Evolutionary conservation across 176 grass and related monocot species (phyloP).

Genomic region (Carex littledalei): DNA sequence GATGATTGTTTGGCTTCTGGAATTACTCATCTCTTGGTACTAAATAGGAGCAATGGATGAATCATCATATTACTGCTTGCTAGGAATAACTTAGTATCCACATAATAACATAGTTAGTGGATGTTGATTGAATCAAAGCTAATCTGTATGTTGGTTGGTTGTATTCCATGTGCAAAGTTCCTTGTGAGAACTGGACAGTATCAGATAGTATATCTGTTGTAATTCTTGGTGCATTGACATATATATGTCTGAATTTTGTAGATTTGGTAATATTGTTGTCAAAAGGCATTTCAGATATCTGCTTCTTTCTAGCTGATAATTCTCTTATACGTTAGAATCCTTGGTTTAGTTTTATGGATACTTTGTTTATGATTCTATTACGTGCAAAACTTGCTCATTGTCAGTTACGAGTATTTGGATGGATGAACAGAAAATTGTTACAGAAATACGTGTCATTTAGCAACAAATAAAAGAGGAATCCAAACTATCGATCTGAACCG

Average conservation of each 20-base stretch:
- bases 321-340: background rate
- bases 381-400: background rate
- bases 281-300: background rate
- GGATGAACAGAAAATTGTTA: background rate
- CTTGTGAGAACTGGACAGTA: background rate
- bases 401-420: background rate
- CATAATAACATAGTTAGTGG: conserved; percentile 15
- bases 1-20: conserved; percentile 14
- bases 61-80: conserved; percentile 14
- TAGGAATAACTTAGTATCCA: conserved; percentile 17
- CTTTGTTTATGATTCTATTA: background rate
- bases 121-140: conserved; percentile 14
- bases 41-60: conserved; percentile 17
- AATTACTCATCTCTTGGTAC: background rate
- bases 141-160: conserved; percentile 15
- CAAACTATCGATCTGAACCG: no score
- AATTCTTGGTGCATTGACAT: background rate
- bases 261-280: background rate
- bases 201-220: conserved; percentile 10
- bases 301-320: background rate
- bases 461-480: no score
- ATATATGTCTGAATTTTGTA: conserved; percentile 15
- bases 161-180: conserved; percentile 12
- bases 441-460: no score
- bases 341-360: background rate